These are phyloP conservation scores for Inga laurina DNA, from an alignment of 306 rosid species.

Conservation along the genomic window DNA sequence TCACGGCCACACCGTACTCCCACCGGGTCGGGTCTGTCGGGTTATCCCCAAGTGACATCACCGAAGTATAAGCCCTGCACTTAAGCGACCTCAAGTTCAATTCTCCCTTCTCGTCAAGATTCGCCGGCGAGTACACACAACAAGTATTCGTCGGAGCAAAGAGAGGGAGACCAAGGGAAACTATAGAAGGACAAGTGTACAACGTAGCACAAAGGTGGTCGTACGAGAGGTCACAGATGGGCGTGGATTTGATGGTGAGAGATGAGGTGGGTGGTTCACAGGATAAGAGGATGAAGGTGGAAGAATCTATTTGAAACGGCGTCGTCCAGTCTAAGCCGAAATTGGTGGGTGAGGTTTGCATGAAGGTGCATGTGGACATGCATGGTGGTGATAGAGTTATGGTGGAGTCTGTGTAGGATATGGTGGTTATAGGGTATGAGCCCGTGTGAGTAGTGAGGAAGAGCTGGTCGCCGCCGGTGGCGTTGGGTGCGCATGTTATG, in stretches of 20 bases:
- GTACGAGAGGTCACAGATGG: constrained; percentile 53
- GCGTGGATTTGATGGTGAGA: constrained; percentile 35
- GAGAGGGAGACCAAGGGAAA: constrained; percentile 45
- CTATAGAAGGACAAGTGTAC: constrained; percentile 62
- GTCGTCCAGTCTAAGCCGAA: constrained; percentile 61
- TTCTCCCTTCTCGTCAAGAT: constrained; percentile 48
- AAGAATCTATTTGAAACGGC: constrained; percentile 61
- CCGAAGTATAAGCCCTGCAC: constrained; percentile 53
- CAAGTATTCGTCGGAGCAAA: constrained; percentile 63
- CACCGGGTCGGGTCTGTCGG: constrained; percentile 56
- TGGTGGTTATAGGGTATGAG: constrained; percentile 56
- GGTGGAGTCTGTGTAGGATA: constrained; percentile 61
- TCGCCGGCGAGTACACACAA: constrained; percentile 69
- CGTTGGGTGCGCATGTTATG: constrained; percentile 40
- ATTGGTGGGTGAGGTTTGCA: constrained; percentile 43
- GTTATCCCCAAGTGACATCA: constrained; percentile 50
- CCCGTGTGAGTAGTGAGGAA: constrained; percentile 62
- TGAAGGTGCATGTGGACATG: constrained; percentile 69
- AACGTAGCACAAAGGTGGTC: constrained; percentile 62
- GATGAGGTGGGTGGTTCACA: constrained; percentile 52
- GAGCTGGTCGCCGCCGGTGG: constrained; percentile 33
- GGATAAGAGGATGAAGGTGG: constrained; percentile 67
- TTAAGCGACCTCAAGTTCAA: constrained; percentile 40
- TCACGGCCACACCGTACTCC: constrained; percentile 62
- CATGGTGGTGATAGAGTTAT: constrained; percentile 48